These are phyloP conservation scores for Insectozyma bohioensis DNA, from an alignment of 1,139 yeast genomes.

Conservation along the genomic window DNA sequence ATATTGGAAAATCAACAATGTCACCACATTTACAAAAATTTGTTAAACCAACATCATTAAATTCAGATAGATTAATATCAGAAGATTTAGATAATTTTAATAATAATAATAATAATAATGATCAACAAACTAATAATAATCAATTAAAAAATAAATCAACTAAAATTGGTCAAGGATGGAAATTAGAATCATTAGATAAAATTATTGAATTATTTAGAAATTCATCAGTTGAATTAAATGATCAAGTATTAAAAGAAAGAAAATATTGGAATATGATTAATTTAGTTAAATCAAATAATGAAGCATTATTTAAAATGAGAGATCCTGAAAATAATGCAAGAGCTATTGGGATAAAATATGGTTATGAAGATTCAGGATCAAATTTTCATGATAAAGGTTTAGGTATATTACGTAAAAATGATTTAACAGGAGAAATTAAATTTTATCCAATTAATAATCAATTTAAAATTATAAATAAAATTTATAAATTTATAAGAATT, in stretches of 20 bases:
- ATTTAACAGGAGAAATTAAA: conserved; percentile 31
- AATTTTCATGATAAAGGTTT: conserved; percentile 70
- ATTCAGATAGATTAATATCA: conserved; percentile 54
- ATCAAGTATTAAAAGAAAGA: conserved; percentile 62
- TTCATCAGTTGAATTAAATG: conserved; percentile 52
- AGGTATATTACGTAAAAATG: conserved; percentile 56
- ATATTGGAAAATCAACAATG: conserved; percentile 83
- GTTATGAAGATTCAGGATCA: conserved; percentile 90
- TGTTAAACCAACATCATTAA: conserved; percentile 78
- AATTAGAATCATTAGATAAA: conserved; percentile 62
- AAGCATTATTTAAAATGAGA: conserved; percentile 69
- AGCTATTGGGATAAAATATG: conserved; percentile 78
- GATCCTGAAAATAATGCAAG: conserved; percentile 48
- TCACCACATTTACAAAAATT: conserved; percentile 81
- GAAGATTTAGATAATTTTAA: conserved; percentile 18
- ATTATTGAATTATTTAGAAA: conserved; percentile 52
- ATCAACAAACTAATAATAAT: conserved; percentile 7
- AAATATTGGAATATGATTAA: conserved; percentile 70
- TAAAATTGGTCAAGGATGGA: conserved; percentile 81
- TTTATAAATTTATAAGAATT: conserved; percentile 48
- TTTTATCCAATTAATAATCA: conserved; percentile 30
- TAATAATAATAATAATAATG: conserved; percentile 1
- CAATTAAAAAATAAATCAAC: conserved; percentile 27
- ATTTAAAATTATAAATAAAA: conserved; percentile 24
- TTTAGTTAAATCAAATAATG: conserved; percentile 55